Conservation (phyloP, 73 alveolate genomes). For the Symbiodinium natans region DNA sequence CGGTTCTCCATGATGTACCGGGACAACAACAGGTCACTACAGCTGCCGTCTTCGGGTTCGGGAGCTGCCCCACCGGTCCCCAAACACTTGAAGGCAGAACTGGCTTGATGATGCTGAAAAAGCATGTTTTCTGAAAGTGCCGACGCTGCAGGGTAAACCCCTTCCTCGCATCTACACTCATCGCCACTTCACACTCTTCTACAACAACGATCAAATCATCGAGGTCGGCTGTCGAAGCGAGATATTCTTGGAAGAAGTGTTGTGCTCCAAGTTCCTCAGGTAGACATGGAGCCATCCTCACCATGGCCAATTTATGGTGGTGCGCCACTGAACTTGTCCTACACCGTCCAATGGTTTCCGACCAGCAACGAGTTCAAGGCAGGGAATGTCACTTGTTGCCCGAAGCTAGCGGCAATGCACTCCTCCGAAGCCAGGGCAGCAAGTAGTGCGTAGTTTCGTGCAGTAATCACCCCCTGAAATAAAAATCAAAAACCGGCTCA, state of each 20-base stretch:
- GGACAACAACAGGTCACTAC: conserved; percentile 69
- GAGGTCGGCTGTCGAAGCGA: neutral
- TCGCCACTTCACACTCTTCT: conserved; percentile 89
- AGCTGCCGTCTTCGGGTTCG: conserved; percentile 74
- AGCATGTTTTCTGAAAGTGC: neutral
- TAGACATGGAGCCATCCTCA: conserved; percentile 93
- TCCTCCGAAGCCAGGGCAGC: no score
- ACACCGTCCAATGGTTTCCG: conserved; percentile 90
- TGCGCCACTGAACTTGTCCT: conserved; percentile 73
- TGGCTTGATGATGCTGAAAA: neutral
- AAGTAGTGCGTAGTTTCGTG: no score
- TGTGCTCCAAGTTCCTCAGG: neutral
- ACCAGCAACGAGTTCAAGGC: conserved; percentile 84
- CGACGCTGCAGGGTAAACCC: conserved; percentile 30
- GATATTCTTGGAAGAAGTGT: neutral
- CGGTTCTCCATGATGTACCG: conserved; percentile 90
- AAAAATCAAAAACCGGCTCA: no score
- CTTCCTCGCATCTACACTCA: conserved; percentile 94
- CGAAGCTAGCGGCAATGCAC: no score
- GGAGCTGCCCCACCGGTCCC: conserved; percentile 90
- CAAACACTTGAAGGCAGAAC: conserved; percentile 58
- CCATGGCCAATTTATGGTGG: conserved; percentile 77
- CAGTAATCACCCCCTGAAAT: no score
- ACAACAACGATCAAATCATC: conserved; percentile 88
- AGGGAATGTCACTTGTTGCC: no score